These are phyloP conservation scores for Botrytis hyacinthi DNA, from an alignment of 2,329 filamentous ascomycete species.

Conservation along the genomic window DNA sequence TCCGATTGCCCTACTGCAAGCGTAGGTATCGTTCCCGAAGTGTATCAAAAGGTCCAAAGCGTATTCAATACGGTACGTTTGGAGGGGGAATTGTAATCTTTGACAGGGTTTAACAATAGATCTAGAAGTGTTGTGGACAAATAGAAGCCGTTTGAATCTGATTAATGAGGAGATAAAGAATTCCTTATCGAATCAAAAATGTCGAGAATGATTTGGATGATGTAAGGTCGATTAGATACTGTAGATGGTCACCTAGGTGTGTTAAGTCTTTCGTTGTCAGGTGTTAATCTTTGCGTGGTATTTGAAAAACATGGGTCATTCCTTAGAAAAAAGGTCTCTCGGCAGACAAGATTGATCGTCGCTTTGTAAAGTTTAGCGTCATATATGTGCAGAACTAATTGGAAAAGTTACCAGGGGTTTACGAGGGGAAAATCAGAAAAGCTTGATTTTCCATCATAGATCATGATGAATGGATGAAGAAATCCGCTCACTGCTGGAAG, in stretches of 20 bases:
- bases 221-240: neutral
- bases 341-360: slow-evolving; percentile 6
- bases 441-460: neutral
- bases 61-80: neutral
- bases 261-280: neutral
- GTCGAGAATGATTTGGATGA: neutral
- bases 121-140: neutral
- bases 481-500: neutral
- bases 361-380: neutral
- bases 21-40: neutral
- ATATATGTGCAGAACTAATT: neutral
- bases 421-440: neutral
- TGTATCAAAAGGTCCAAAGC: neutral
- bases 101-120: neutral
- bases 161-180: neutral
- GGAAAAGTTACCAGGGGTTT: neutral
- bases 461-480: neutral
- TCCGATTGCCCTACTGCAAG: neutral
- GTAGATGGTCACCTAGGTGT: neutral
- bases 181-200: neutral
- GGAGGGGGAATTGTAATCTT: neutral
- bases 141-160: neutral
- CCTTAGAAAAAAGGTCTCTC: neutral
- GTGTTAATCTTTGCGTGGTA: neutral
- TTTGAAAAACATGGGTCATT: neutral